Percentiles rank a stretch among this genome's conserved stretches.
phyloP scores from a whole-genome alignment of 106 monocot species.

The Cymbidium sinense region DNA sequence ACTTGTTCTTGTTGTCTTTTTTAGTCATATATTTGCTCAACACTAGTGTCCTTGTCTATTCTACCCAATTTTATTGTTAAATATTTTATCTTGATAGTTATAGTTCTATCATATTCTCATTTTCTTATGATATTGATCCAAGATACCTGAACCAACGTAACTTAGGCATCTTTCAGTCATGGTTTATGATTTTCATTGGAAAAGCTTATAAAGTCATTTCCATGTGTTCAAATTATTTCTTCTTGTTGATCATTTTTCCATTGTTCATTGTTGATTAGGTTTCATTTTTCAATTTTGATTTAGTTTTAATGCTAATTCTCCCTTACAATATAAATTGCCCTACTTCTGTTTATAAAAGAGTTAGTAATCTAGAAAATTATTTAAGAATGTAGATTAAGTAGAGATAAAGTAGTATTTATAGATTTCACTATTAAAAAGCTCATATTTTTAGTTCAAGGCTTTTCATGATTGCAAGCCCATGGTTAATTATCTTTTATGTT shows the following conservation, averaged over 20 bases:
- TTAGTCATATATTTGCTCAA: not conserved
- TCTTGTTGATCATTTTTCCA: not conserved
- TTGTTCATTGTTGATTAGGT: not conserved
- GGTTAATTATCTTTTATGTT: no score
- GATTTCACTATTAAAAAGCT: no score
- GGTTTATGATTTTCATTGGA: not conserved
- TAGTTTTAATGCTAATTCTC: not conserved
- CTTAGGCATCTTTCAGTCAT: not conserved
- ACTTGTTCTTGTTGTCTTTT: not conserved
- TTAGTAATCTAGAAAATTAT: not conserved
- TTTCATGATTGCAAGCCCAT: no score
- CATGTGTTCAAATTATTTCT: not conserved
- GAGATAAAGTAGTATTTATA: no score
- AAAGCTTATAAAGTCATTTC: not conserved
- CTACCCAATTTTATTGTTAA: not conserved
- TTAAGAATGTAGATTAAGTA: no score
- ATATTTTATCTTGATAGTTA: not conserved
- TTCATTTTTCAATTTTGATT: not conserved
- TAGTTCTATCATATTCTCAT: not conserved
- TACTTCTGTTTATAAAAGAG: not conserved
- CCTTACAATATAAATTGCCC: not conserved
- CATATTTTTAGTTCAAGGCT: no score
- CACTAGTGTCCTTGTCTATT: not conserved
- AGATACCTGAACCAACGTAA: not conserved
- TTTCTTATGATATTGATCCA: constrained; percentile 4